These are phyloP conservation scores for Aspergillus biplanus DNA, from an alignment of 495 filamentous ascomycete species.

Conservation along the genomic window DNA sequence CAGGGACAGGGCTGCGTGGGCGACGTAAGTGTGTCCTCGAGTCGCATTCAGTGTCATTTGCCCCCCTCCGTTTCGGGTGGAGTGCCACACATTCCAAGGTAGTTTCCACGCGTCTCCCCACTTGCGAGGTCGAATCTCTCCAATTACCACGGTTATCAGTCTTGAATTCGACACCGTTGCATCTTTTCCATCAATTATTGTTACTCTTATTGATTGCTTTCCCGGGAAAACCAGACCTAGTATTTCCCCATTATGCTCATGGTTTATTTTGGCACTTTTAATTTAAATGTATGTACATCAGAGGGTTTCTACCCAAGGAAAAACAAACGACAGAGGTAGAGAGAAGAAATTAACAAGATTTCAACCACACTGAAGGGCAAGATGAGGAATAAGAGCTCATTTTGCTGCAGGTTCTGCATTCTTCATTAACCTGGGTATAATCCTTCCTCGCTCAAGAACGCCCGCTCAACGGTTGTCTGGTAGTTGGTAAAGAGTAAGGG, in stretches of 20 bases:
- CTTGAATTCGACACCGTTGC: too few species aligned
- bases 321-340: background rate
- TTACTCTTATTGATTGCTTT: background rate
- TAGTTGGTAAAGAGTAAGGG: conserved; percentile 1
- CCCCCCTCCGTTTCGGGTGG: background rate
- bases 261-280: background rate
- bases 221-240: background rate
- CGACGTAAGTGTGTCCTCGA: background rate
- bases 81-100: background rate
- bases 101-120: background rate
- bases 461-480: background rate
- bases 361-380: background rate
- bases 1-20: background rate
- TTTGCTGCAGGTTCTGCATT: background rate
- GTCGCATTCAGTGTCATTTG: too few species aligned
- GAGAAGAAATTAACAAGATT: background rate
- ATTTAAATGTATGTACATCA: conserved; percentile 2
- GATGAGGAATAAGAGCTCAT: background rate
- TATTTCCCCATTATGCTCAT: conserved; percentile 2
- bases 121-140: background rate
- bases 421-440: conserved; percentile 6
- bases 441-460: conserved; percentile 11
- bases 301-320: background rate
- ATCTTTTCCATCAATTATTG: too few species aligned
- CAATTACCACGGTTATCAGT: too few species aligned